A percentile compares a stretch with the other conserved stretches of the same genome.
Conservation (phyloP, 345 rosid species). For the Eucalyptus sp. region DNA sequence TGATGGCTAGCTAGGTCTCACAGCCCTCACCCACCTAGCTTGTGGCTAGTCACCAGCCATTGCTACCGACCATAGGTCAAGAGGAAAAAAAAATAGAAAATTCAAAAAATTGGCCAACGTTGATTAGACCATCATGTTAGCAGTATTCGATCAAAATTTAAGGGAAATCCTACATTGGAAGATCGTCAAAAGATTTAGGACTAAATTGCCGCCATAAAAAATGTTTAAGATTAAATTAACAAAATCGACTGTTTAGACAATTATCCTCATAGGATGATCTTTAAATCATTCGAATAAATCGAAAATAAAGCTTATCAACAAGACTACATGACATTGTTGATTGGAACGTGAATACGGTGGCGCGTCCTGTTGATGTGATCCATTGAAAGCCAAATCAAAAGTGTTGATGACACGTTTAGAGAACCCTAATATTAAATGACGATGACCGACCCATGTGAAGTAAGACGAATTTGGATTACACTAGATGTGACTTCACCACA, state of each 20-base stretch:
- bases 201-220: background rate
- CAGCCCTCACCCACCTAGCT: background rate
- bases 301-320: background rate
- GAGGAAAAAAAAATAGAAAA: background rate
- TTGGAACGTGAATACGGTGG: background rate
- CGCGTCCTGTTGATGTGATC: background rate
- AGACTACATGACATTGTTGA: background rate
- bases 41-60: background rate
- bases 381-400: background rate
- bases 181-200: background rate
- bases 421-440: background rate
- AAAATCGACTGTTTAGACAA: fast-evolving
- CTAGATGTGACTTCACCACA: background rate
- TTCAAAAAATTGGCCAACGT: background rate
- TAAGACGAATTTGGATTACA: background rate
- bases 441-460: background rate
- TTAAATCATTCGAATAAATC: background rate
- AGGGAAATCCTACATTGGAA: background rate
- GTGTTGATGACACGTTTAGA: background rate
- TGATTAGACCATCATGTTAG: background rate
- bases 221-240: background rate
- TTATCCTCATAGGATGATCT: background rate
- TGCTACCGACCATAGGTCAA: background rate
- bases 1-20: background rate
- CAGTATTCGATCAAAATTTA: background rate